Evolutionary conservation across 208 protist species (phyloP).

Genomic region (Polymyxa betae): DNA sequence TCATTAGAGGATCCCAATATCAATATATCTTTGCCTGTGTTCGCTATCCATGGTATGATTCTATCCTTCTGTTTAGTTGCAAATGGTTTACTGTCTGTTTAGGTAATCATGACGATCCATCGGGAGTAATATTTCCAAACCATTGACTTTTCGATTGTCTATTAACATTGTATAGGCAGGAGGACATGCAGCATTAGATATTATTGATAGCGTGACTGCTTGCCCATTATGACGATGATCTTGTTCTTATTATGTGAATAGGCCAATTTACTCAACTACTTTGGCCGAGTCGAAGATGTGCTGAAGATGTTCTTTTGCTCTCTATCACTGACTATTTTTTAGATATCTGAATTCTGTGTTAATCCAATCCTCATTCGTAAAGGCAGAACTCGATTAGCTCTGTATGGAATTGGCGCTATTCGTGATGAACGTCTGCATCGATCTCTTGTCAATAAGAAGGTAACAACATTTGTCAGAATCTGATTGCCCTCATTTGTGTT

Average conservation of each 20-base stretch:
- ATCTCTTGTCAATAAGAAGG: slow-evolving; percentile 83
- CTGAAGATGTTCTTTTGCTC: background rate
- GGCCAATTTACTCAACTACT: slow-evolving; percentile 97
- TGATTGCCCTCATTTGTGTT: background rate
- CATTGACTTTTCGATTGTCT: slow-evolving; percentile 52
- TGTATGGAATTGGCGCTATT: slow-evolving; percentile 97
- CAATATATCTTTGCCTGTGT: slow-evolving; percentile 96
- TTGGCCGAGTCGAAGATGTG: slow-evolving; percentile 79
- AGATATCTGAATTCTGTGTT: slow-evolving; percentile 47
- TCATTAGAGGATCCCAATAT: slow-evolving; percentile 92
- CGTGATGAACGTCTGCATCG: slow-evolving; percentile 95
- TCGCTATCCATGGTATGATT: slow-evolving; percentile 98
- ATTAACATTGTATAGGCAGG: background rate
- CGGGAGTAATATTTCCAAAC: slow-evolving; percentile 77
- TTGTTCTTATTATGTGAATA: too few species aligned
- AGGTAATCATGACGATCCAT: slow-evolving; percentile 99
- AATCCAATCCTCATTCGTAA: slow-evolving; percentile 58
- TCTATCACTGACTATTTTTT: background rate
- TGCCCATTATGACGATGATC: too few species aligned
- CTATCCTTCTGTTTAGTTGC: too few species aligned
- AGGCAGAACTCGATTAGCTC: slow-evolving; percentile 85
- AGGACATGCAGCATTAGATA: slow-evolving; percentile 83
- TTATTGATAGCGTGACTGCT: slow-evolving; percentile 87
- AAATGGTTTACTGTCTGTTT: too few species aligned
- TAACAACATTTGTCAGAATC: slow-evolving; percentile 72